Evolutionary conservation across 495 filamentous ascomycete species (phyloP).

Genomic region (Elasticomyces elasticus): DNA sequence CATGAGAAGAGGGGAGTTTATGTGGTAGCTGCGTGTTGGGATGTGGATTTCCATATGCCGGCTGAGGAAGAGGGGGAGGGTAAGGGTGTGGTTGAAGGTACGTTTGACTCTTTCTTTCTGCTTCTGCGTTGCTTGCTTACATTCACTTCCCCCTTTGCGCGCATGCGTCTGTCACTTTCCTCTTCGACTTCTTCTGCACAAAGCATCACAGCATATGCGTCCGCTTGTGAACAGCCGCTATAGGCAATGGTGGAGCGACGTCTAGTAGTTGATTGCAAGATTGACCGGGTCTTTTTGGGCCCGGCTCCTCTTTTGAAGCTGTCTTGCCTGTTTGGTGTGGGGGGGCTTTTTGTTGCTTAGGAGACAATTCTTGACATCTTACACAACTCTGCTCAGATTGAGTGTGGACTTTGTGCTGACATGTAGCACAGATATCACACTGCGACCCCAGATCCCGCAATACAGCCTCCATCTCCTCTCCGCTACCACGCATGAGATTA

Average conservation of each 20-base stretch:
- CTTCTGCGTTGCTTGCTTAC: not conserved
- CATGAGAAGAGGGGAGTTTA: constrained; percentile 66
- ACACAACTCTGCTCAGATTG: not conserved
- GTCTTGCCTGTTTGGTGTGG: constrained; percentile 2
- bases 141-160: not conserved
- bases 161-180: not conserved
- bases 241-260: constrained; percentile 17
- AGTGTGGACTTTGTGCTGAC: not conserved
- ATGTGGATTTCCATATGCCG: constrained; percentile 67
- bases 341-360: constrained; percentile 40
- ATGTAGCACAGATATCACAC: constrained; percentile 2
- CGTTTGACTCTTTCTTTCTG: constrained; percentile 1
- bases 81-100: constrained; percentile 16
- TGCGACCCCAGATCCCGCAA: constrained; percentile 16
- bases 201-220: constrained; percentile 26
- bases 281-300: constrained; percentile 30
- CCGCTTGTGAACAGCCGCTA: constrained; percentile 9
- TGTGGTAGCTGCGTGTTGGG: constrained; percentile 58
- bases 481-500: constrained; percentile 2
- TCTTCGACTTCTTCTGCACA: not conserved
- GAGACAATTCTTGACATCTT: constrained; percentile 6
- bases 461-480: constrained; percentile 20
- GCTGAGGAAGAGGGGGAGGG: constrained; percentile 35
- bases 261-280: constrained; percentile 26
- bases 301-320: constrained; percentile 34